Percentiles rank a stretch among this genome's conserved stretches.
These are phyloP conservation scores for Alternaria brassicicola DNA, from an alignment of 2,329 filamentous ascomycete species.

Conservation along the genomic window DNA sequence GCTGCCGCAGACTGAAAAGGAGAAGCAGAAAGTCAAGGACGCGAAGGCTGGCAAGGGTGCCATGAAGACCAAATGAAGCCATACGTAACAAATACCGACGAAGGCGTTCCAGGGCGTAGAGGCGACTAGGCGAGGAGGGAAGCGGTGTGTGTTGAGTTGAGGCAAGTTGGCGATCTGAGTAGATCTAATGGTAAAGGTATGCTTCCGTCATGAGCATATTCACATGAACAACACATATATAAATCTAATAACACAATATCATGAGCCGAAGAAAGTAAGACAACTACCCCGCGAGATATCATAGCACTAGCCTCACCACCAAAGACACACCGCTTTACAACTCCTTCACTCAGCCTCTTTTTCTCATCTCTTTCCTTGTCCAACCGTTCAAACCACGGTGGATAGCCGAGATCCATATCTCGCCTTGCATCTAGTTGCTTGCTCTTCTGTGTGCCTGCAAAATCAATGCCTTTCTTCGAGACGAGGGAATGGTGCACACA, in stretches of 20 bases:
- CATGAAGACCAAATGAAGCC: constrained; percentile 10
- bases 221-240: neutral
- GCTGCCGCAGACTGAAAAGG: constrained; percentile 24
- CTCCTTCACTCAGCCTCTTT: too few relatives aligned
- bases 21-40: constrained; percentile 28
- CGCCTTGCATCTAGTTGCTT: too few relatives aligned
- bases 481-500: too few relatives aligned
- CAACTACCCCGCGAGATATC: neutral
- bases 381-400: too few relatives aligned
- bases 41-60: constrained; percentile 29
- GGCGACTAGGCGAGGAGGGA: neutral
- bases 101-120: neutral
- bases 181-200: neutral
- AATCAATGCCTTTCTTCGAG: too few relatives aligned
- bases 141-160: neutral
- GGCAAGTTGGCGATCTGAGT: neutral
- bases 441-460: too few relatives aligned
- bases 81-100: neutral
- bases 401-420: too few relatives aligned
- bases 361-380: too few relatives aligned
- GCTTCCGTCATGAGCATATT: neutral
- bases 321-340: too few relatives aligned
- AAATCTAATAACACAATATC: neutral
- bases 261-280: neutral
- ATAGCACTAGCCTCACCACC: too few relatives aligned